Evolutionary conservation across 164 flowering plant species (phyloP).

Genomic region (Magnolia changhungtana): DNA sequence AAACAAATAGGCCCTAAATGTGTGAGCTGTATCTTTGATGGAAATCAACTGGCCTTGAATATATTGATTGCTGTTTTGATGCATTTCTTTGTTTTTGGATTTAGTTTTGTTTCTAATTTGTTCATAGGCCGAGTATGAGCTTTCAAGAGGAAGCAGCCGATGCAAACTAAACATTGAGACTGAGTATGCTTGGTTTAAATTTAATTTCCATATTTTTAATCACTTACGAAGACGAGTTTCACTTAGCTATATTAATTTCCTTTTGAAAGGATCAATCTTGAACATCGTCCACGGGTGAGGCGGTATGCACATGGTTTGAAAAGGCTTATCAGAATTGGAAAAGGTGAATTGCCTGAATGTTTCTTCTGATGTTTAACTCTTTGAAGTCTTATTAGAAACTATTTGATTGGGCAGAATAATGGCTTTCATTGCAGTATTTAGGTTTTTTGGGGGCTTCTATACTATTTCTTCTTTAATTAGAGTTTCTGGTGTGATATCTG

Average conservation of each 20-base stretch:
- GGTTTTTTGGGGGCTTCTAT: neutral
- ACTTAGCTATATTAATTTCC: neutral
- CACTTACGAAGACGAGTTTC: neutral
- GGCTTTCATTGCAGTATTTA: neutral
- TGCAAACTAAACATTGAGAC: conserved; percentile 55
- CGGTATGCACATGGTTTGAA: conserved; percentile 45
- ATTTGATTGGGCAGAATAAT: neutral
- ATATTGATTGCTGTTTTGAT: neutral
- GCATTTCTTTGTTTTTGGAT: neutral
- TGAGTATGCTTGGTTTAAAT: conserved; percentile 55
- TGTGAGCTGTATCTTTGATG: neutral
- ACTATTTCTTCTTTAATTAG: no score
- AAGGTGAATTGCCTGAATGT: conserved; percentile 40
- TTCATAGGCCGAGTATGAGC: conserved; percentile 72
- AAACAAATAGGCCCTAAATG: no score
- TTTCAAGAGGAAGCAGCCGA: conserved; percentile 57
- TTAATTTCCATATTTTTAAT: neutral
- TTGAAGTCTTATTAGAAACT: no score
- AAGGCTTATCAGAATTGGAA: conserved; percentile 79
- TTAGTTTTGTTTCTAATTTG: neutral
- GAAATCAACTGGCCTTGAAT: neutral
- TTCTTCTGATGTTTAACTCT: neutral
- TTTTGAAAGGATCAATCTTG: conserved; percentile 73
- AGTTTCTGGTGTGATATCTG: neutral
- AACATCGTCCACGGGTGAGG: conserved; percentile 78